Conservation (phyloP, 495 filamentous ascomycete species). For the Aspergillus cavernicola region DNA sequence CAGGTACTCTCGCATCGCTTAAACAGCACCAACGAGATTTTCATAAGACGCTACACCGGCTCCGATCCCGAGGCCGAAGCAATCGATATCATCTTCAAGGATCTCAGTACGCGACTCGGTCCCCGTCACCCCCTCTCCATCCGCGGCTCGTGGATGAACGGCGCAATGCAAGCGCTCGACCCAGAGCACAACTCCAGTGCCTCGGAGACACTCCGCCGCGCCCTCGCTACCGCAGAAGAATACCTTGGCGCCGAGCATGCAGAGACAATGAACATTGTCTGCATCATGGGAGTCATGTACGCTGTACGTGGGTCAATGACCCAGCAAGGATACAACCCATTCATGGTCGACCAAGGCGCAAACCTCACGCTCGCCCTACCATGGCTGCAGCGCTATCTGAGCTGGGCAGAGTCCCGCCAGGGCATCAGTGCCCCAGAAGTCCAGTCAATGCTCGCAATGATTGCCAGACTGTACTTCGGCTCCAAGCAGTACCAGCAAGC, state of each 20-base stretch:
- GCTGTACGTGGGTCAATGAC: constrained; percentile 15
- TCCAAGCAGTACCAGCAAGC: constrained; percentile 25
- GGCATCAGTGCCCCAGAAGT: constrained; percentile 26
- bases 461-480: constrained; percentile 27
- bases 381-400: constrained; percentile 30
- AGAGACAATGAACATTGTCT: constrained; percentile 29
- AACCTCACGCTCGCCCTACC: constrained; percentile 24
- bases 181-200: constrained; percentile 17
- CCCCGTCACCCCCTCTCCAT: constrained; percentile 26
- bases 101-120: constrained; percentile 22
- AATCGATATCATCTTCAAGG: constrained; percentile 19
- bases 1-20: constrained; percentile 23
- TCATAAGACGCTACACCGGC: constrained; percentile 17
- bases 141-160: constrained; percentile 26
- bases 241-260: constrained; percentile 27
- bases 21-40: constrained; percentile 4
- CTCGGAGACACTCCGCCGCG: constrained; percentile 34
- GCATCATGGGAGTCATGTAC: constrained; percentile 34
- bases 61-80: constrained; percentile 10
- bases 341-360: not conserved
- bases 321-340: not conserved
- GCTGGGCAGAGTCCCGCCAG: constrained; percentile 28
- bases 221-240: constrained; percentile 33
- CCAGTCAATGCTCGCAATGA: constrained; percentile 20
- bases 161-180: constrained; percentile 20